Evolutionary conservation across 2,329 filamentous ascomycete species (phyloP).

Genomic region (Karstenula rhodostoma): DNA sequence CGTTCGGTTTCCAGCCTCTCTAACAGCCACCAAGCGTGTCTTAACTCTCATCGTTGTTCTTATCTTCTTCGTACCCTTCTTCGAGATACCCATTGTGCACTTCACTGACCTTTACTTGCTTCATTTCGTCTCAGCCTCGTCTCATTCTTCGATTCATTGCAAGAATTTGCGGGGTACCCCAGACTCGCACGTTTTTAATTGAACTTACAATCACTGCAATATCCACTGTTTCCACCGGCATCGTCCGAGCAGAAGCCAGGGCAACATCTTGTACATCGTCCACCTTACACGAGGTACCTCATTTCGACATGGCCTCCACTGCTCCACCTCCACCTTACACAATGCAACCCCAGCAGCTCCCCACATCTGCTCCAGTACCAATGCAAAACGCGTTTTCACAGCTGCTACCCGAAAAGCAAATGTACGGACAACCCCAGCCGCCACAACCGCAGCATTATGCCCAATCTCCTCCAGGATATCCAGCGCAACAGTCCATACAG

Average conservation of each 20-base stretch:
- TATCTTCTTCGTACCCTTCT: neutral
- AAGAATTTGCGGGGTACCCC: neutral
- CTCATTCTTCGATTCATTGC: neutral
- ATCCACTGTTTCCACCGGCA: neutral
- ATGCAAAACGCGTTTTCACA: conserved; percentile 24
- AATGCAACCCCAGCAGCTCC: conserved; percentile 26
- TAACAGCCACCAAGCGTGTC: neutral
- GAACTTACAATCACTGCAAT: neutral
- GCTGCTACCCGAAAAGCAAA: conserved; percentile 20
- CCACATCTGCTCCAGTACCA: conserved; percentile 27
- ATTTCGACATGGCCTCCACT: conserved; percentile 23
- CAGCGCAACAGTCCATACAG: conserved; percentile 21
- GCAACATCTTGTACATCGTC: neutral
- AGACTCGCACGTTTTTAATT: neutral
- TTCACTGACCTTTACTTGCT: neutral
- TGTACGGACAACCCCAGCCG: conserved; percentile 24
- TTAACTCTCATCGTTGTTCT: neutral
- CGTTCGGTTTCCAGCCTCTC: neutral
- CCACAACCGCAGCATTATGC: conserved; percentile 19
- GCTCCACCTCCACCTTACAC: conserved; percentile 33
- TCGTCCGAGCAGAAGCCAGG: neutral
- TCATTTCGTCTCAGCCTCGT: conserved; percentile 1
- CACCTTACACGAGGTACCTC: conserved; percentile 6
- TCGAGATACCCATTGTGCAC: neutral
- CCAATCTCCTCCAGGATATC: conserved; percentile 21